phyloP scores from a whole-genome alignment of 1,284 basidiomycete species.

The Microbotryum lychnidis-dioicae region DNA sequence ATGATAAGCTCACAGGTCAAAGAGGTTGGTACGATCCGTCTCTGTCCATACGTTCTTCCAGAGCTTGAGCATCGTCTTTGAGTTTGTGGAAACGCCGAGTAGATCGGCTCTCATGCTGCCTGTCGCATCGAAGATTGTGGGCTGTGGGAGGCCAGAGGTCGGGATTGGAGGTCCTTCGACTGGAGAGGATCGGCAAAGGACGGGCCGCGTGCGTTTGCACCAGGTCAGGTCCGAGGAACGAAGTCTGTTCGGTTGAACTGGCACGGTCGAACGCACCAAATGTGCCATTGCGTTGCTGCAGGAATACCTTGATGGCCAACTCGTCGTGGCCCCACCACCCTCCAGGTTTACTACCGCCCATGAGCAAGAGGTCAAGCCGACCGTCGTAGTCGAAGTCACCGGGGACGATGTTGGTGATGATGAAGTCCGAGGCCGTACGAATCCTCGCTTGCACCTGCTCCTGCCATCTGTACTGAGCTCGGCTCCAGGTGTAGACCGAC shows the following conservation, averaged over 20 bases:
- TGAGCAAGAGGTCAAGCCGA: slow-evolving; percentile 77
- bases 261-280: slow-evolving; percentile 51
- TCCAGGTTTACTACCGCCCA: slow-evolving; percentile 50
- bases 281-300: slow-evolving; percentile 53
- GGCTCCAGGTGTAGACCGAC: slow-evolving; percentile 72
- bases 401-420: slow-evolving; percentile 65
- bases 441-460: slow-evolving; percentile 45
- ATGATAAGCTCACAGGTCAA: slow-evolving; percentile 47
- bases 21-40: slow-evolving; percentile 52
- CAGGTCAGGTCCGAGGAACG: slow-evolving; percentile 4
- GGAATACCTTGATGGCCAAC: slow-evolving; percentile 53
- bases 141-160: slow-evolving; percentile 63
- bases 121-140: slow-evolving; percentile 74
- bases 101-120: slow-evolving; percentile 85
- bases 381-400: slow-evolving; percentile 91
- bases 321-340: slow-evolving; percentile 42
- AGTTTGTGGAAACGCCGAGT: slow-evolving; percentile 56
- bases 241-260: slow-evolving; percentile 1
- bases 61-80: slow-evolving; percentile 47
- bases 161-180: slow-evolving; percentile 47
- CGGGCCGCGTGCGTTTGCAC: neutral
- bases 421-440: slow-evolving; percentile 26
- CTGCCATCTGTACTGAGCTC: slow-evolving; percentile 58
- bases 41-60: slow-evolving; percentile 64
- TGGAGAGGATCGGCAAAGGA: neutral